Percentiles rank a stretch among this genome's conserved stretches.
Evolutionary conservation across 1,139 yeast species (phyloP).

Genomic region (Lodderomyces oxycetoniae): DNA sequence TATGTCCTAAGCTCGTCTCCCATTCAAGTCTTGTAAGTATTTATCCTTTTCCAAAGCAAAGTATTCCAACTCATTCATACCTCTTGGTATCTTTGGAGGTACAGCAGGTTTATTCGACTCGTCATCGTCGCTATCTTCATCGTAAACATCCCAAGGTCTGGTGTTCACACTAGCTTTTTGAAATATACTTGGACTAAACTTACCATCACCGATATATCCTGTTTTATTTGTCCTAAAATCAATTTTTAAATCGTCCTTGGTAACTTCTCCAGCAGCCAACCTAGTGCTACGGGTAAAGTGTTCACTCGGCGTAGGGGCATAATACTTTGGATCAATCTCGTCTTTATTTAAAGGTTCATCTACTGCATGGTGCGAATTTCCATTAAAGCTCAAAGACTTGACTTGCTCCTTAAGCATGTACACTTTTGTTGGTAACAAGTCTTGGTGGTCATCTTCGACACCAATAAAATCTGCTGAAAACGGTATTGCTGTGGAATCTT

Average conservation of each 20-base stretch:
- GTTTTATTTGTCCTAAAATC: constrained; percentile 26
- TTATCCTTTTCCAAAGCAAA: constrained; percentile 41
- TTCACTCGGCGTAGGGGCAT: constrained; percentile 47
- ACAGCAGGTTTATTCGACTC: constrained; percentile 34
- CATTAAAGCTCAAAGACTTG: constrained; percentile 23
- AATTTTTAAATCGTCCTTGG: constrained; percentile 19
- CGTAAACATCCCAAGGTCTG: constrained; percentile 1
- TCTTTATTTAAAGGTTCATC: constrained; percentile 28
- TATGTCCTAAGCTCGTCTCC: constrained; percentile 31
- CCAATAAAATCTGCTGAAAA: constrained; percentile 46
- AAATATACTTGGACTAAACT: constrained; percentile 41
- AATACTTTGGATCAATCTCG: constrained; percentile 42
- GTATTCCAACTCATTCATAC: constrained; percentile 45
- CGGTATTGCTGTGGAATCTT: constrained; percentile 28
- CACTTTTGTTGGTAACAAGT: constrained; percentile 31
- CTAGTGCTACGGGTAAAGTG: constrained; percentile 23
- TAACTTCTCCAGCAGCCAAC: constrained; percentile 20
- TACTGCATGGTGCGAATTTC: constrained; percentile 5
- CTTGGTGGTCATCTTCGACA: constrained; percentile 24
- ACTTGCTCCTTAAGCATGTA: constrained; percentile 34
- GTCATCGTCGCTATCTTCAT: constrained; percentile 20
- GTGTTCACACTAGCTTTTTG: constrained; percentile 17
- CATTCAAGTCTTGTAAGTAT: constrained; percentile 42
- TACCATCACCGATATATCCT: constrained; percentile 39
- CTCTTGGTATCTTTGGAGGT: constrained; percentile 54